Evolutionary conservation across 2,329 filamentous ascomycete genomes (phyloP), one percentile per base, ranked within the genome.

Genomic region (Metarhizium album): DNA sequence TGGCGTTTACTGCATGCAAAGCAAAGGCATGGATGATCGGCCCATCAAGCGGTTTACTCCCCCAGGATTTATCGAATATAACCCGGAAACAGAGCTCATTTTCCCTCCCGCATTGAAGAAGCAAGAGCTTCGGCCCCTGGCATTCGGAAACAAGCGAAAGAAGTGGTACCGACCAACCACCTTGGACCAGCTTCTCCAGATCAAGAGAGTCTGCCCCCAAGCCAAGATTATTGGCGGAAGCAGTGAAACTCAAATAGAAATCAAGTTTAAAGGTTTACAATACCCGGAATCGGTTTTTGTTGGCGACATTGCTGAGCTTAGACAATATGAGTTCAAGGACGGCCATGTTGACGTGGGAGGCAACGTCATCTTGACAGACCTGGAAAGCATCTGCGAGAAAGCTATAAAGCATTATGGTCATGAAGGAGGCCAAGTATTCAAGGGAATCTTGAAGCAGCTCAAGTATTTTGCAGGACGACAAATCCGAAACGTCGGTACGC

Each of bases 171-270:
- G 93, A 16, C 93, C 93, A 0, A 85, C 89, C 31, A 96, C 87
- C 0, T 64, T 97, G 16, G 76, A 88, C 38, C 90, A 98, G 63
- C 74, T 98, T 16, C 76, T 97, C 16, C 86, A 95, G 63, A 95
- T 98, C 70, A 97, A 97, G 72, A 83, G 76, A 59, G 82, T 79
- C 0, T 84, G 89, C 58, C 91, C 91, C 0, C 82, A 84, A 24
- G 89, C 91, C 4, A 98, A 97, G 68, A 82, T 98, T 54, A 95
- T 98, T 54, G 91, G 90, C 47, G 93, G 93, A 54, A 95, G 90
- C 64, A 95, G 90, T 2, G 93, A 98, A 67, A 97, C 91, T 0
- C 93, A 97, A 68, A 97, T 98, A 54, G 93, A 98, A 69, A 87
- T 94, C 70, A 96, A 95, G 69, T 97, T 98, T 78, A 97, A 97